A percentile compares a stretch with the other conserved stretches of the same genome.
These are phyloP conservation scores for Puccinia coronata DNA, from an alignment of 1,284 basidiomycete species.

Conservation along the genomic window DNA sequence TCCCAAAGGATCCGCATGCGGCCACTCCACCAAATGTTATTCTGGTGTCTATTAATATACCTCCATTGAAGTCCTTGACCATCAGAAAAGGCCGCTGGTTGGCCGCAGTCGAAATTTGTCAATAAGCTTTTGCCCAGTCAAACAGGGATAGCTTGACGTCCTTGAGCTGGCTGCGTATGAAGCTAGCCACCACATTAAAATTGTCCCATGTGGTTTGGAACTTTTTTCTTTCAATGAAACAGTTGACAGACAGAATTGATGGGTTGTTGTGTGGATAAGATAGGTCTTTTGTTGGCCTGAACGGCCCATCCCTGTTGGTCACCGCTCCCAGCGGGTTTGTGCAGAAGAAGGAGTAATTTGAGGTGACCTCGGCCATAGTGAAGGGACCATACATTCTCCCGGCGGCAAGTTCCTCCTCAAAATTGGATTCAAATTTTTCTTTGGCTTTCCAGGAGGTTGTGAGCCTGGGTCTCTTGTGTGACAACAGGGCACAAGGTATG, in stretches of 20 bases:
- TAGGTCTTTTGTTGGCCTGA: neutral
- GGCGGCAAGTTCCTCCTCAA: neutral
- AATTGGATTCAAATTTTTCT: neutral
- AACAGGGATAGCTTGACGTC: neutral
- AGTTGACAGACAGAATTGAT: neutral
- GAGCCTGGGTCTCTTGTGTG: too few species aligned
- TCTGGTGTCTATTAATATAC: neutral
- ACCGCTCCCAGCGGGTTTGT: neutral
- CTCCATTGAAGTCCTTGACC: neutral
- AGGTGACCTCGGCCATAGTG: neutral
- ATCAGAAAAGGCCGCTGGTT: neutral
- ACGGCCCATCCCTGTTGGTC: neutral
- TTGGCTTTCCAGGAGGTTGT: too few species aligned
- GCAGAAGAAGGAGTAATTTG: neutral
- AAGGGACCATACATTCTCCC: constrained; percentile 18
- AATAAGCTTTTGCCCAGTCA: neutral
- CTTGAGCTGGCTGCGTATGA: neutral
- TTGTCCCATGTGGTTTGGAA: constrained; percentile 18
- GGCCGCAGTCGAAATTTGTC: neutral
- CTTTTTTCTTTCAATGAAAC: neutral
- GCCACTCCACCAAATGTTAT: neutral
- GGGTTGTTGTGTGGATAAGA: neutral
- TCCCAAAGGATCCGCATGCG: neutral
- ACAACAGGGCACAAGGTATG: too few species aligned
- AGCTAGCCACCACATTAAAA: neutral